phyloP scores from a whole-genome alignment of 2,329 filamentous ascomycete genomes.

The Pseudocercospora cruenta region DNA sequence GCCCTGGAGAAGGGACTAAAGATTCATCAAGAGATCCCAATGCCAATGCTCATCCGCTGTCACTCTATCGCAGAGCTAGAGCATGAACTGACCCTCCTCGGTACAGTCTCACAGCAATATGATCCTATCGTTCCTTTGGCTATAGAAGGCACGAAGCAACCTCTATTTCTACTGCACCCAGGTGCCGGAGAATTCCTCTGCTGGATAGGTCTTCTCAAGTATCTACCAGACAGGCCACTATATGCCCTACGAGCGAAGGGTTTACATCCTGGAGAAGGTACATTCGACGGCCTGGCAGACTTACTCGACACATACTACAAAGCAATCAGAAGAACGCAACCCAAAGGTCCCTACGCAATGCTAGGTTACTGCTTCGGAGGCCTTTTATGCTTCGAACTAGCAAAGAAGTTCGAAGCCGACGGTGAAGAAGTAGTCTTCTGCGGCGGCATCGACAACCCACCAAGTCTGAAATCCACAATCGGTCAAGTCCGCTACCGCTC shows the following conservation, averaged over 20 bases:
- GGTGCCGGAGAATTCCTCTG: constrained; percentile 46
- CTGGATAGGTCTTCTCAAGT: constrained; percentile 43
- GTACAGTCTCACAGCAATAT: constrained; percentile 31
- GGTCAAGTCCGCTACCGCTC: constrained; percentile 25
- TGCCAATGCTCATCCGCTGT: constrained; percentile 25
- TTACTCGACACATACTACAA: constrained; percentile 45
- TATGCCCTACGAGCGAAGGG: constrained; percentile 53
- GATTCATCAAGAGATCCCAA: constrained; percentile 26
- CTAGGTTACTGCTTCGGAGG: constrained; percentile 57
- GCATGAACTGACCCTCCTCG: constrained; percentile 23
- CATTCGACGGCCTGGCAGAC: constrained; percentile 46
- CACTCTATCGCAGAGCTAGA: constrained; percentile 25
- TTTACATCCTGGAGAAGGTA: constrained; percentile 47
- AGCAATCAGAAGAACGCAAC: constrained; percentile 50
- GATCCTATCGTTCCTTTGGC: constrained; percentile 40
- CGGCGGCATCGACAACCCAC: constrained; percentile 54
- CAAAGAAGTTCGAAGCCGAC: constrained; percentile 49
- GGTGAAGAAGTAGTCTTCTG: constrained; percentile 47
- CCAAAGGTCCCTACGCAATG: constrained; percentile 56
- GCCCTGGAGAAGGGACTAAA: constrained; percentile 26
- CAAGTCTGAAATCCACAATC: constrained; percentile 46
- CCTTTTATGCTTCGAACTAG: constrained; percentile 56
- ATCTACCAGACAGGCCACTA: constrained; percentile 50
- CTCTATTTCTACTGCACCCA: constrained; percentile 44
- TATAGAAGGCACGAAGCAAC: constrained; percentile 32